phyloP scores from a whole-genome alignment of 2,329 filamentous ascomycete genomes.

The Ophiostoma sp. region DNA sequence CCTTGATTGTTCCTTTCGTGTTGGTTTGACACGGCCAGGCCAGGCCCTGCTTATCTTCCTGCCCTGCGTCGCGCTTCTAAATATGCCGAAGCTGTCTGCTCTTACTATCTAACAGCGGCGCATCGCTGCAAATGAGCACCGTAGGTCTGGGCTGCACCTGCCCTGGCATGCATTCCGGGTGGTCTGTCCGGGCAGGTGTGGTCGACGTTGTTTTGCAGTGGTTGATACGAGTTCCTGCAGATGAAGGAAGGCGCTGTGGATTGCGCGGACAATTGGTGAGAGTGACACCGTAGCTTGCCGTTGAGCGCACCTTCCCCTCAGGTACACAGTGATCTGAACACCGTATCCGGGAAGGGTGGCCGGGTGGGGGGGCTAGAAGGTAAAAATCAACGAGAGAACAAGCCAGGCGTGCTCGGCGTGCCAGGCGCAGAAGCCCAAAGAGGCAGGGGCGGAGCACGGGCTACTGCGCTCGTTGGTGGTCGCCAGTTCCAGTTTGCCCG shows the following conservation, averaged over 20 bases:
- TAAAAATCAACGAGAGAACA: not conserved
- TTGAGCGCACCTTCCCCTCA: conserved; percentile 6
- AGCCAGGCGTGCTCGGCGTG: not conserved
- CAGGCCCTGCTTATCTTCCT: conserved; percentile 4
- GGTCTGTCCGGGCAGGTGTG: not conserved
- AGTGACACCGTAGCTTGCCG: not conserved
- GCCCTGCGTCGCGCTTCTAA: not conserved
- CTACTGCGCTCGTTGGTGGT: not conserved
- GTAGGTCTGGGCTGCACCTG: not conserved
- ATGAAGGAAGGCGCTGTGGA: not conserved
- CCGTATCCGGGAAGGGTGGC: not conserved
- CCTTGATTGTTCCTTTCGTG: not conserved
- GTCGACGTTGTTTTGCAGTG: not conserved
- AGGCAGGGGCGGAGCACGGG: conserved; percentile 21
- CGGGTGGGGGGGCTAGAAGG: conserved; percentile 8
- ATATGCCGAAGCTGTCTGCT: not conserved
- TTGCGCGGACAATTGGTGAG: not conserved
- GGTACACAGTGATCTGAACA: conserved; percentile 14
- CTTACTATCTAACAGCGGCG: not conserved
- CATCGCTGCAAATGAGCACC: not conserved
- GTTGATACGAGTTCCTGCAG: not conserved
- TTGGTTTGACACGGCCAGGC: not conserved
- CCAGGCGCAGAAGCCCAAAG: conserved; percentile 1
- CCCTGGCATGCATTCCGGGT: not conserved
- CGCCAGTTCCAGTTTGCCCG: conserved; percentile 16